Conservation (phyloP, 1,284 basidiomycete genomes). For the Ganoderma multipileum region DNA sequence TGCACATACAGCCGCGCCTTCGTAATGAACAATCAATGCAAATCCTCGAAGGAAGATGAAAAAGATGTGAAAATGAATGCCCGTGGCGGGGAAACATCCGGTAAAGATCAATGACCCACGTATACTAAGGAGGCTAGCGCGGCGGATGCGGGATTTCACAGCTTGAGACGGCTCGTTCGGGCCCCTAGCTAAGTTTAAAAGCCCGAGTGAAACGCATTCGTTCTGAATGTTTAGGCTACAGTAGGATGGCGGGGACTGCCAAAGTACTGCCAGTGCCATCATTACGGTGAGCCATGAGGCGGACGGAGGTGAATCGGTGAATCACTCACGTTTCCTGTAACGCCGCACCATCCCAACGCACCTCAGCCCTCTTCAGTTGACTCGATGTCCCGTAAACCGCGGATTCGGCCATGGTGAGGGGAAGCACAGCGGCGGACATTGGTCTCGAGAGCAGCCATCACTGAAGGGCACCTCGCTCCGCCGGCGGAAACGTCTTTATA, state of each 20-base stretch:
- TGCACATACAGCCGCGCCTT: neutral
- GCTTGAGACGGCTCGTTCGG: neutral
- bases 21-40: neutral
- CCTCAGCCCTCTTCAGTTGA: no score
- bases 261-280: no score
- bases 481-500: no score
- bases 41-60: neutral
- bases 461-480: slow-evolving; percentile 67
- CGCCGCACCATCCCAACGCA: no score
- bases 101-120: neutral
- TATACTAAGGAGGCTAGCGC: neutral
- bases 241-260: no score
- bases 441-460: slow-evolving; percentile 69
- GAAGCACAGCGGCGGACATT: slow-evolving; percentile 48
- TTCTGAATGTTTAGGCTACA: no score
- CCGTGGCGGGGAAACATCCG: neutral
- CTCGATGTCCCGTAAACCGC: slow-evolving; percentile 54
- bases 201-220: slow-evolving; percentile 33
- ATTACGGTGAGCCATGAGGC: no score
- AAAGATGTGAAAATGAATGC: neutral
- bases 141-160: neutral
- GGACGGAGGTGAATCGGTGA: no score
- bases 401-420: slow-evolving; percentile 47
- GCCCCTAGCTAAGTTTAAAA: no score
- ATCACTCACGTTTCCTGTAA: no score